Evolutionary conservation across 192 early-diverging fungal genomes (phyloP).

Genomic region (Coemansia sp.): DNA sequence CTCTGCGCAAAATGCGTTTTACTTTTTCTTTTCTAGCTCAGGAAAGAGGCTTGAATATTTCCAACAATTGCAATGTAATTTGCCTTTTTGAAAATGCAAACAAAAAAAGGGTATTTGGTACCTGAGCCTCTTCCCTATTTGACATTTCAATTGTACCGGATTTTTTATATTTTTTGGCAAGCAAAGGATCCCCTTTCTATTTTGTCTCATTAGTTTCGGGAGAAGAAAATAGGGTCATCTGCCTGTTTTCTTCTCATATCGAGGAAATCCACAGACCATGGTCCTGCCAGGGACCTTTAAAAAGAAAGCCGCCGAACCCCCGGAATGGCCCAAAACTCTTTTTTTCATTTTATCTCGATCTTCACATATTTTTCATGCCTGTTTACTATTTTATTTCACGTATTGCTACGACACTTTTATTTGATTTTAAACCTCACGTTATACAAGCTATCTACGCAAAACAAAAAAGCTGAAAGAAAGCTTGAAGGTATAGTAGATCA

Average conservation of each 20-base stretch:
- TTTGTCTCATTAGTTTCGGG: too few species aligned
- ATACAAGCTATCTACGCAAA: neutral
- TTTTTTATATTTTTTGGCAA: neutral
- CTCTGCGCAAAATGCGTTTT: neutral
- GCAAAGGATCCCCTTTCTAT: too few species aligned
- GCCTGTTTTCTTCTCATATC: neutral
- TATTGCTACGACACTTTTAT: neutral
- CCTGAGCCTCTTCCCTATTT: constrained; percentile 5
- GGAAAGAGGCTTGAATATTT: neutral
- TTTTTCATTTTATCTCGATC: neutral
- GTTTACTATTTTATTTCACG: neutral
- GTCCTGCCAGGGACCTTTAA: neutral
- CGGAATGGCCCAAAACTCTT: neutral
- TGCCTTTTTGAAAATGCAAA: neutral
- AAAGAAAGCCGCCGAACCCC: neutral
- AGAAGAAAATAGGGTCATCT: constrained; percentile 1
- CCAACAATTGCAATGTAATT: neutral
- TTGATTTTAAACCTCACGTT: neutral
- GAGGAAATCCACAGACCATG: neutral
- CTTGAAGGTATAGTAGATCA: too few species aligned
- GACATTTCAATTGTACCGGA: neutral
- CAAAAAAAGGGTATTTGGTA: neutral
- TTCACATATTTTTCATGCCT: neutral
- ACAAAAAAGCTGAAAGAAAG: neutral
- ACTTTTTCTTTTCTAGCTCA: neutral